Conservation (phyloP, 2,329 filamentous ascomycete species). For the Alternaria incomplexa region DNA sequence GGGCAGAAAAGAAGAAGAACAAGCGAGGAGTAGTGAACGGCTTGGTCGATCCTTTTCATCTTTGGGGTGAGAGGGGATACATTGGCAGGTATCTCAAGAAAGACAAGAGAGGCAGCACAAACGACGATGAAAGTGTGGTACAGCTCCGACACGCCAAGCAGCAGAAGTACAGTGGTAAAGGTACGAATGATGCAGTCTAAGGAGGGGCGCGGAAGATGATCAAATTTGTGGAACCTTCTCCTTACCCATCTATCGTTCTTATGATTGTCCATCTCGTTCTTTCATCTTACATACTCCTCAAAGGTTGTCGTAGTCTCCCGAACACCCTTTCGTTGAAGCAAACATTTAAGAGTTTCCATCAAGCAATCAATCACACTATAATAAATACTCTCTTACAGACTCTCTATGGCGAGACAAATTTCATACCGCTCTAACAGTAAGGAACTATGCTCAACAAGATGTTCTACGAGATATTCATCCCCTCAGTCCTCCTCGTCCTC, state of each 20-base stretch:
- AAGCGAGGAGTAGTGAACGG: conserved; percentile 29
- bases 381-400: background rate
- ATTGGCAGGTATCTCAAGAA: conserved; percentile 33
- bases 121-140: background rate
- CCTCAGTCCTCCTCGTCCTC: background rate
- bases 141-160: background rate
- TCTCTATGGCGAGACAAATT: background rate
- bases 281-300: background rate
- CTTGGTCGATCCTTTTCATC: conserved; percentile 38
- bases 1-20: conserved; percentile 33
- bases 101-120: background rate
- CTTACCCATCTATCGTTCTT: background rate
- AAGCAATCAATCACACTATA: background rate
- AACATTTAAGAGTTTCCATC: background rate
- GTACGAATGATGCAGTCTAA: background rate
- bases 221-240: background rate
- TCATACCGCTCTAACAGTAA: background rate
- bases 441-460: background rate
- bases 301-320: background rate
- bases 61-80: conserved; percentile 38
- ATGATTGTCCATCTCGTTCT: background rate
- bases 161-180: background rate
- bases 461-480: background rate
- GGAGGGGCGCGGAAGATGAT: background rate
- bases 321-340: background rate